Conservation (phyloP, 768 basidiomycete genomes). For the Rhodotorula babjevae region DNA sequence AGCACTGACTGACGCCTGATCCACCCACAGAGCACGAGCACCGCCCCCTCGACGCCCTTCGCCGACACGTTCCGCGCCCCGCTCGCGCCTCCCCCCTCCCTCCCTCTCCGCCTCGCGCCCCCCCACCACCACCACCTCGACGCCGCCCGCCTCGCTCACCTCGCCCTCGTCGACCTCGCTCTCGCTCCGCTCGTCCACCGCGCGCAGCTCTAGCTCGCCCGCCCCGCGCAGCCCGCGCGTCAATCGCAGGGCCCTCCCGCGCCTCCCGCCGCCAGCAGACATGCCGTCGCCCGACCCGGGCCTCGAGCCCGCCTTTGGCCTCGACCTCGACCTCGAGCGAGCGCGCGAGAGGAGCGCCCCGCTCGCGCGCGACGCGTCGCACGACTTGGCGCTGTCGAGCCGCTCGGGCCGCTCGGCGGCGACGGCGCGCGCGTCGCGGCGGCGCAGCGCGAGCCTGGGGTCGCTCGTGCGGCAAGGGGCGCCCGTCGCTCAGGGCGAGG, state of each 20-base stretch:
- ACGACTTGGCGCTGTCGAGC: too few relatives aligned
- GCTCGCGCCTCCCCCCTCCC: background rate
- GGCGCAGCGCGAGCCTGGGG: constrained; percentile 6
- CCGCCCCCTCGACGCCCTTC: background rate
- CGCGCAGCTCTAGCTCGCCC: too few relatives aligned
- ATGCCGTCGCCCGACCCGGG: background rate
- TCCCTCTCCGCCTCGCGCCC: background rate
- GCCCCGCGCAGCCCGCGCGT: background rate
- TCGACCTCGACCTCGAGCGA: too few relatives aligned
- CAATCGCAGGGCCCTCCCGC: background rate
- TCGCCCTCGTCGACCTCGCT: background rate
- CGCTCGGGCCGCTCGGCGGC: too few relatives aligned
- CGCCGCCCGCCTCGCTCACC: too few relatives aligned
- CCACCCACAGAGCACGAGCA: background rate
- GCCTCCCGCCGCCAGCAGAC: background rate
- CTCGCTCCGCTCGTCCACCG: background rate
- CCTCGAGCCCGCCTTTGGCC: too few relatives aligned
- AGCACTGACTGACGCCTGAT: too few relatives aligned
- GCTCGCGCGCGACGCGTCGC: background rate
- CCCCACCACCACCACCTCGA: too few relatives aligned
- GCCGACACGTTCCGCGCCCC: background rate
- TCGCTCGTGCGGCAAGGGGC: background rate
- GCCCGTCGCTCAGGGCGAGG: background rate
- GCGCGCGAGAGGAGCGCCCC: too few relatives aligned
- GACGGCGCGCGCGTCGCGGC: background rate